phyloP scores from a whole-genome alignment of 208 protist species.

The Leishmania lainsoni region DNA sequence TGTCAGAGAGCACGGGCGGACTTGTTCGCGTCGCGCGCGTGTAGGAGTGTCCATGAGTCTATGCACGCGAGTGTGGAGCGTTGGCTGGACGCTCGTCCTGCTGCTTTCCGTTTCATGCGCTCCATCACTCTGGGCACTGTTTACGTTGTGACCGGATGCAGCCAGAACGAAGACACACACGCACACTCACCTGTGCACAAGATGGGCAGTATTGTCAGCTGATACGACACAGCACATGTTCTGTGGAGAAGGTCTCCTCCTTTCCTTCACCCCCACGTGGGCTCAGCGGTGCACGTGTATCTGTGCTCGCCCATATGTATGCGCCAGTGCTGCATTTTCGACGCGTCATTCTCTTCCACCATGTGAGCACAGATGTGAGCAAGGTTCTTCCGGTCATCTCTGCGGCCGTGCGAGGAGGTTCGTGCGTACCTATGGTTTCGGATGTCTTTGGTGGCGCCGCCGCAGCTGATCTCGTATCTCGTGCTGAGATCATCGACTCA shows the following conservation, averaged over 20 bases:
- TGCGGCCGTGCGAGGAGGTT: background rate
- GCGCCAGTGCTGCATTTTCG: background rate
- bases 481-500: background rate
- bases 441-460: background rate
- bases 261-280: background rate
- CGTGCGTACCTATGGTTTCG: background rate
- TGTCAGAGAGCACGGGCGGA: background rate
- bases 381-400: background rate
- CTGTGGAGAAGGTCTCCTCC: background rate
- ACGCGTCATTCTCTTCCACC: background rate
- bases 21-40: background rate
- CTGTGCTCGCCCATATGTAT: background rate
- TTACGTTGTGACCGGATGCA: background rate
- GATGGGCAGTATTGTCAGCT: background rate
- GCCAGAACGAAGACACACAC: background rate
- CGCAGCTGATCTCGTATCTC: background rate
- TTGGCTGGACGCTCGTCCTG: background rate
- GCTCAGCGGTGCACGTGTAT: background rate
- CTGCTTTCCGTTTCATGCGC: background rate
- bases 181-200: background rate
- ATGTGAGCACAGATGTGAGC: background rate
- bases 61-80: background rate
- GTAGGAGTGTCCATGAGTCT: background rate
- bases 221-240: background rate
- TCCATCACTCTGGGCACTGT: background rate